Conservation (phyloP, 331 rosid genomes). For the Ulmus americana region DNA sequence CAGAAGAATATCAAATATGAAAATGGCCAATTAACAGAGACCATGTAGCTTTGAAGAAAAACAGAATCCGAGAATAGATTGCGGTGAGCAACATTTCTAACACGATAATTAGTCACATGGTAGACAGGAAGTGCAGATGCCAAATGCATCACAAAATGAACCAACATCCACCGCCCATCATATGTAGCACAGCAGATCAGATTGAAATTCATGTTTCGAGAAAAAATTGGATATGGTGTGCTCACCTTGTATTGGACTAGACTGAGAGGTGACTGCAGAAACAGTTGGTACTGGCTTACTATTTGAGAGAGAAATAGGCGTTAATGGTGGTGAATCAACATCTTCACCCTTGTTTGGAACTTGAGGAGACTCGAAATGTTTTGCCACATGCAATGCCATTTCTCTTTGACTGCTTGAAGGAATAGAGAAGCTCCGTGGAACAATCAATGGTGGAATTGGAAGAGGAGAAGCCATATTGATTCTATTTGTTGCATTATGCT, state of each 20-base stretch:
- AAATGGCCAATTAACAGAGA: neutral
- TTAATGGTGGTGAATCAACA: conserved; percentile 62
- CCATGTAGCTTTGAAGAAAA: too few species aligned
- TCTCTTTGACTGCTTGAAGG: conserved; percentile 75
- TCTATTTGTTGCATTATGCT: conserved; percentile 38
- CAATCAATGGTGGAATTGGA: conserved; percentile 64
- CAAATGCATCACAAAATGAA: neutral
- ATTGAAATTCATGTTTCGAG: neutral
- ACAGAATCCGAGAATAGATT: too few species aligned
- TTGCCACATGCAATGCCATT: conserved; percentile 46
- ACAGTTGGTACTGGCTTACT: conserved; percentile 30
- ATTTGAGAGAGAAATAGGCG: conserved; percentile 51
- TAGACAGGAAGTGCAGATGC: neutral
- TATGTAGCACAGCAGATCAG: neutral
- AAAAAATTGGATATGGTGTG: conserved; percentile 3
- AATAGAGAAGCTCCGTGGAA: conserved; percentile 78
- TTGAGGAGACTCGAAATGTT: conserved; percentile 57
- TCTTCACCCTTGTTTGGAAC: conserved; percentile 50
- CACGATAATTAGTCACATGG: too few species aligned
- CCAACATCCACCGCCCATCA: neutral
- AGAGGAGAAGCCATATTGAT: conserved; percentile 68
- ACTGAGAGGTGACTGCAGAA: conserved; percentile 49
- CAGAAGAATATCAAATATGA: neutral
- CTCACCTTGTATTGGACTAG: conserved; percentile 60
- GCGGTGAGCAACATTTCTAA: too few species aligned